Conservation (phyloP, 176 grass and related monocot species). For the Phragmites australis region DNA sequence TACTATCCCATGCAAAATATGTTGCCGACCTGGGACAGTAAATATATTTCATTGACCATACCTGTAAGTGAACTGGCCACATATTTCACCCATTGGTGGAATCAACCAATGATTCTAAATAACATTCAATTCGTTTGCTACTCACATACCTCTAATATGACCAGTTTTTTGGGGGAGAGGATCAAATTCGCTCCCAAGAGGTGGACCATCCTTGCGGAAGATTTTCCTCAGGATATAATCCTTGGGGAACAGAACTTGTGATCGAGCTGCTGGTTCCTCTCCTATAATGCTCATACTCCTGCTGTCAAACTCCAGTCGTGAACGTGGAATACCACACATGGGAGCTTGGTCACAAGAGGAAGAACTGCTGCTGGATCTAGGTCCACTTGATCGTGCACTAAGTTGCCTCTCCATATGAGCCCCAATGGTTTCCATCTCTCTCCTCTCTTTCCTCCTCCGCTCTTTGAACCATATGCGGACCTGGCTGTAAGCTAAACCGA, state of each 20-base stretch:
- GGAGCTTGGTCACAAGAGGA: slow-evolving; percentile 30
- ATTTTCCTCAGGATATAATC: slow-evolving; percentile 82
- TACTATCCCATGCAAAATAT: not conserved
- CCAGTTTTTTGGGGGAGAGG: slow-evolving; percentile 38
- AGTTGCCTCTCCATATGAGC: slow-evolving; percentile 31
- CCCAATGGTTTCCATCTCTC: slow-evolving; percentile 41
- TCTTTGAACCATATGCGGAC: slow-evolving; percentile 92
- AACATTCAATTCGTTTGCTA: not conserved
- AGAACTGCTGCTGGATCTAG: slow-evolving; percentile 42
- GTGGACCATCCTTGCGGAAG: slow-evolving; percentile 87
- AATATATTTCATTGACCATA: too few species aligned
- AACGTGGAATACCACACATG: not conserved
- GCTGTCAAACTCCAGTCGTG: slow-evolving; percentile 7
- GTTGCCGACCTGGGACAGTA: too few species aligned
- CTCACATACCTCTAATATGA: slow-evolving; percentile 54
- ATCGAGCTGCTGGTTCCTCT: slow-evolving; percentile 45
- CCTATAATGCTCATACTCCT: slow-evolving; percentile 31
- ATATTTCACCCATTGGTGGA: slow-evolving; percentile 23
- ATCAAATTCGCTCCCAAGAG: slow-evolving; percentile 76
- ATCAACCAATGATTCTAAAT: not conserved
- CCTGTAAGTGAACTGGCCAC: not conserved
- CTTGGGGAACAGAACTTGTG: slow-evolving; percentile 72
- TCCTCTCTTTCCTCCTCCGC: slow-evolving; percentile 93
- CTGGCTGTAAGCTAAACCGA: slow-evolving; percentile 79
- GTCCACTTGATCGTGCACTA: slow-evolving; percentile 40